These are phyloP conservation scores for Crepidotus variabilis DNA, from an alignment of 768 basidiomycete genomes.

Conservation along the genomic window DNA sequence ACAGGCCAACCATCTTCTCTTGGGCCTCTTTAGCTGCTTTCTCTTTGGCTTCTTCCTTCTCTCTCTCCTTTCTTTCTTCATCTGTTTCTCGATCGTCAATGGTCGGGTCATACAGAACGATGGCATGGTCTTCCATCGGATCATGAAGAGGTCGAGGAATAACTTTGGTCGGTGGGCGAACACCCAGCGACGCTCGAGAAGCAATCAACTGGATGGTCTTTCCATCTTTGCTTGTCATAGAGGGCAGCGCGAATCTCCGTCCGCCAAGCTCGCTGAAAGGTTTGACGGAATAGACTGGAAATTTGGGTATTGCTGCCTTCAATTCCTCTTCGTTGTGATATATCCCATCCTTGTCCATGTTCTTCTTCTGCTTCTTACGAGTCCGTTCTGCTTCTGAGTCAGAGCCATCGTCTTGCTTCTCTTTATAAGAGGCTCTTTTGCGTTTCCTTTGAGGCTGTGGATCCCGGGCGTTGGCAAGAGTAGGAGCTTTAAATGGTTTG, in stretches of 20 bases:
- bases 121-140: slow-evolving; percentile 97
- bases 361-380: slow-evolving; percentile 66
- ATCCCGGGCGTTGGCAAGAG: slow-evolving; percentile 43
- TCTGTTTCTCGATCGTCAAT: slow-evolving; percentile 90
- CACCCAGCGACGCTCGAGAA: slow-evolving; percentile 78
- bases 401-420: slow-evolving; percentile 52
- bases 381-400: slow-evolving; percentile 51
- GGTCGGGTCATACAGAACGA: slow-evolving; percentile 95
- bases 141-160: slow-evolving; percentile 93
- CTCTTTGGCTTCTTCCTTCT: slow-evolving; percentile 69
- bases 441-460: slow-evolving; percentile 75
- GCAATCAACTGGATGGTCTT: slow-evolving; percentile 49
- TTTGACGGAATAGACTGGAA: slow-evolving; percentile 79
- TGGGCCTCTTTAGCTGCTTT: slow-evolving; percentile 59
- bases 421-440: slow-evolving; percentile 86
- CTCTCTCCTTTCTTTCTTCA: slow-evolving; percentile 72
- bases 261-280: slow-evolving; percentile 56
- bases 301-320: slow-evolving; percentile 60
- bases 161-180: slow-evolving; percentile 74
- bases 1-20: slow-evolving; percentile 71
- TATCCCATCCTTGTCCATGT: slow-evolving; percentile 44
- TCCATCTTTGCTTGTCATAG: slow-evolving; percentile 71
- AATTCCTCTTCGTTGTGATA: slow-evolving; percentile 64
- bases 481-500: slow-evolving; percentile 80
- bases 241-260: slow-evolving; percentile 80